Evolutionary conservation across 2,329 filamentous ascomycete species (phyloP).

Genomic region (Fusarium secorum): DNA sequence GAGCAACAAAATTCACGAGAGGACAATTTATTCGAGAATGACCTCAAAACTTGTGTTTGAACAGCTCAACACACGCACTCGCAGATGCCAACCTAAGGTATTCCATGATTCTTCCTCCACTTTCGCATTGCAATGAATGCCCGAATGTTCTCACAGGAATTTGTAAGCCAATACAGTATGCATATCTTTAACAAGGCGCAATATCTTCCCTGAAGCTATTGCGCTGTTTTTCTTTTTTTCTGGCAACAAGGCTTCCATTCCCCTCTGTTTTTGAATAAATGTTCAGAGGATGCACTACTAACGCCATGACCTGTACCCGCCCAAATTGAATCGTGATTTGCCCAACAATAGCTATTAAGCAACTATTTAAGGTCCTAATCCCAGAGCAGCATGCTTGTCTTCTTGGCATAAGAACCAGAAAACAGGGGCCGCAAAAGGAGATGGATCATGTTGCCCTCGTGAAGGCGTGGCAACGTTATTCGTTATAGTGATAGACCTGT

Average conservation of each 20-base stretch:
- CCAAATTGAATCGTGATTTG: conserved; percentile 33
- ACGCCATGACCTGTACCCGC: conserved; percentile 38
- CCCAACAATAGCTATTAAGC: conserved; percentile 10
- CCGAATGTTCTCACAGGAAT: conserved; percentile 3
- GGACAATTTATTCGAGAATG: neutral
- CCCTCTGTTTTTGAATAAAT: conserved; percentile 6
- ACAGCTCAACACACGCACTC: neutral
- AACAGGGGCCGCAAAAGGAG: conserved; percentile 3
- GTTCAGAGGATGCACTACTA: conserved; percentile 35
- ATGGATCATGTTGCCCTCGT: conserved; percentile 12
- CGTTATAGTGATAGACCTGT: conserved; percentile 90
- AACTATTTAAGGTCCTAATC: neutral
- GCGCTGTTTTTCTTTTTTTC: neutral
- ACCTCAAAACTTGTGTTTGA: neutral
- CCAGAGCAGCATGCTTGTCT: conserved; percentile 7
- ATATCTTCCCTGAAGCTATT: neutral
- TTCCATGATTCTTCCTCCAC: neutral
- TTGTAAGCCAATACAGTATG: conserved; percentile 7
- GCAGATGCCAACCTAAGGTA: neutral
- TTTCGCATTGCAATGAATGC: neutral
- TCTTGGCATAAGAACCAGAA: conserved; percentile 22
- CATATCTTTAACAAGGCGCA: neutral
- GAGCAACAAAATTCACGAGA: neutral
- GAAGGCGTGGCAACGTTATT: conserved; percentile 59
- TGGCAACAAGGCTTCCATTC: conserved; percentile 1